Percentiles rank a stretch among this genome's conserved stretches.
Evolutionary conservation across 768 basidiomycete species (phyloP).

Genomic region (Xanthoconium purpureum): DNA sequence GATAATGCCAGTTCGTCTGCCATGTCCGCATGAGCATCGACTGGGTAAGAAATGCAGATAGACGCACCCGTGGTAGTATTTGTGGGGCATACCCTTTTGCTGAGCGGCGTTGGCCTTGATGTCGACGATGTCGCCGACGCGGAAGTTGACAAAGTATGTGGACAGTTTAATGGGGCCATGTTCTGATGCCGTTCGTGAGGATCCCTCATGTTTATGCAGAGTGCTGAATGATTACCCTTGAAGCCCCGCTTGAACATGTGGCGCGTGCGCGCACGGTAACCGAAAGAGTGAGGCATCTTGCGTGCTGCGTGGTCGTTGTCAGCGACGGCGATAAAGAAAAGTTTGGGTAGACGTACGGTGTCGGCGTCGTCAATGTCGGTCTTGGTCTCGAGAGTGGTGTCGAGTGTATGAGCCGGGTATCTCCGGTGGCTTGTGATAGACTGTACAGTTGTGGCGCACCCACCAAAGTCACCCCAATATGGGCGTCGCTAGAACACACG

Average conservation of each 20-base stretch:
- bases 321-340: slow-evolving; percentile 9
- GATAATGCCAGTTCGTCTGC: slow-evolving; percentile 93
- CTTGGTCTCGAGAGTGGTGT: slow-evolving; percentile 41
- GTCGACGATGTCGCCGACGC: slow-evolving; percentile 97
- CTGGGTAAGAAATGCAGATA: background rate
- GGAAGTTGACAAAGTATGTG: slow-evolving; percentile 90
- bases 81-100: slow-evolving; percentile 99
- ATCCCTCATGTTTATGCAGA: slow-evolving; percentile 3
- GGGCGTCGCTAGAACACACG: slow-evolving; percentile 24
- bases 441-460: slow-evolving; percentile 64
- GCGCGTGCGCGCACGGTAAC: slow-evolving; percentile 99
- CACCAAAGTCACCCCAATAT: slow-evolving; percentile 30
- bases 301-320: slow-evolving; percentile 37
- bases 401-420: slow-evolving; percentile 40
- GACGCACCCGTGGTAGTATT: slow-evolving; percentile 93
- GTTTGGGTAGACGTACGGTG: slow-evolving; percentile 38
- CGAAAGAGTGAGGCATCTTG: slow-evolving; percentile 99
- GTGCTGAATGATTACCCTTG: slow-evolving; percentile 66
- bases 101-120: slow-evolving; percentile 99
- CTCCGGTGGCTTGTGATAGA: slow-evolving; percentile 61
- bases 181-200: slow-evolving; percentile 46
- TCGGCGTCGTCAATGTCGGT: slow-evolving; percentile 49
- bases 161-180: slow-evolving; percentile 88
- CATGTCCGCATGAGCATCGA: background rate
- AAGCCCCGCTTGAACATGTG: slow-evolving; percentile 99